A percentile compares a stretch with the other conserved stretches of the same genome.
Evolutionary conservation across 2,329 filamentous ascomycete genomes (phyloP).

Genomic region (Trichoderma koningiopsis): DNA sequence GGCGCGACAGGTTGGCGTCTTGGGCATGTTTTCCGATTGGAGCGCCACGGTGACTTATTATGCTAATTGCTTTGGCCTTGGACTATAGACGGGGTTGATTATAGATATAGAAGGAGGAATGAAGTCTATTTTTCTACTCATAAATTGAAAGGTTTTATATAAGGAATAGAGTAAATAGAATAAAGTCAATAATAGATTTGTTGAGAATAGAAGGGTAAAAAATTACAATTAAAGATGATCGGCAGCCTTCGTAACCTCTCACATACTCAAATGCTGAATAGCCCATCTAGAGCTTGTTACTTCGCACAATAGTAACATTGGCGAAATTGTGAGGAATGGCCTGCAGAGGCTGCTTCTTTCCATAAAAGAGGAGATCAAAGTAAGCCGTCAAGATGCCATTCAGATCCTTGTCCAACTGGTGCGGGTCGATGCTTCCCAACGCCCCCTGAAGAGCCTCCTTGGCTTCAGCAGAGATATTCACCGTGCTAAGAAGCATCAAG

Average conservation of each 20-base stretch:
- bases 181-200: not conserved
- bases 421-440: conserved; percentile 28
- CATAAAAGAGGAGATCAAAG: conserved; percentile 30
- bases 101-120: not conserved
- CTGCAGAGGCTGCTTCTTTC: conserved; percentile 20
- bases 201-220: not conserved
- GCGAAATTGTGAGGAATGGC: conserved; percentile 15
- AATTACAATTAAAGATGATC: not conserved
- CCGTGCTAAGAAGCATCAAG: conserved; percentile 32
- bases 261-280: not conserved
- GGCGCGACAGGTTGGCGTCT: conserved; percentile 60
- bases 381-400: conserved; percentile 31
- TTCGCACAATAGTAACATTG: conserved; percentile 30
- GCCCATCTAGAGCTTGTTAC: conserved; percentile 25
- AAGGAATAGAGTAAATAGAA: not conserved
- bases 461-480: conserved; percentile 30
- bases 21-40: conserved; percentile 70
- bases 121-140: not conserved
- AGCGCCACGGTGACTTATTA: conserved; percentile 69
- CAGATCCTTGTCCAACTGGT: conserved; percentile 30
- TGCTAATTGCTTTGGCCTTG: conserved; percentile 65
- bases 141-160: not conserved
- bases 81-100: not conserved
- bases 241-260: not conserved
- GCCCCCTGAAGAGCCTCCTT: conserved; percentile 20